Evolutionary conservation across 1,139 yeast genomes (phyloP).

Genomic region (Taiozyma sp.): DNA sequence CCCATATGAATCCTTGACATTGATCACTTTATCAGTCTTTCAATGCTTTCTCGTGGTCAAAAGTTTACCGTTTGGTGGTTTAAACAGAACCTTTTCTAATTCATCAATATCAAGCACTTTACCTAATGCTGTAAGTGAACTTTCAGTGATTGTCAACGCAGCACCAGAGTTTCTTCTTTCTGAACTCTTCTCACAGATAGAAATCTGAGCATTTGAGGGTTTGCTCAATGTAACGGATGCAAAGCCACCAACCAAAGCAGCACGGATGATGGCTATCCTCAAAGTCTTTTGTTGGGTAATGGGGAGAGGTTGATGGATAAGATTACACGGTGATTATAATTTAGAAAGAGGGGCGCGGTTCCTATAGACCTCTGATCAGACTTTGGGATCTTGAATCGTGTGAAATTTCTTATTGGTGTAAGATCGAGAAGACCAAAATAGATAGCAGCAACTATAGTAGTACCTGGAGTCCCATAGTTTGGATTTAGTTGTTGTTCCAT

Average conservation of each 20-base stretch:
- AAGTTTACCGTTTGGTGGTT: conserved; percentile 4
- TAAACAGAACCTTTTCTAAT: conserved; percentile 6
- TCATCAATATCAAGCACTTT: conserved; percentile 11
- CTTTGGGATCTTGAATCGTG: background rate
- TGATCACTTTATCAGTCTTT: conserved; percentile 10
- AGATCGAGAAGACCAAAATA: too few relatives aligned
- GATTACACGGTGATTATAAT: background rate
- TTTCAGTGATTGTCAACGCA: conserved; percentile 10
- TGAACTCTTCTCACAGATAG: conserved; percentile 9
- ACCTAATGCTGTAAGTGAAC: conserved; percentile 3
- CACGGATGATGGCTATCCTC: conserved; percentile 9
- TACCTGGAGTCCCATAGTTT: too few relatives aligned
- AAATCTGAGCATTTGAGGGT: conserved; percentile 8
- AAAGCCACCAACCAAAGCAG: conserved; percentile 13
- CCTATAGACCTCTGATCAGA: background rate
- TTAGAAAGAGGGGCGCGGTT: background rate
- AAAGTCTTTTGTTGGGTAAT: conserved; percentile 7
- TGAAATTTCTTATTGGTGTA: too few relatives aligned
- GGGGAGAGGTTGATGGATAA: background rate
- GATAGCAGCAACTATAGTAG: too few relatives aligned
- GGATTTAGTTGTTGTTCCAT: too few relatives aligned
- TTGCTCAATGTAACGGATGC: conserved; percentile 10
- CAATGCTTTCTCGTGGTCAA: conserved; percentile 8
- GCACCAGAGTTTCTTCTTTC: conserved; percentile 13
- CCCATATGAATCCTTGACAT: background rate